Evolutionary conservation across 371 early-diverging fungal species (phyloP), one percentile per base, ranked within the genome.

Genomic region (Actinomortierella ambigua): DNA sequence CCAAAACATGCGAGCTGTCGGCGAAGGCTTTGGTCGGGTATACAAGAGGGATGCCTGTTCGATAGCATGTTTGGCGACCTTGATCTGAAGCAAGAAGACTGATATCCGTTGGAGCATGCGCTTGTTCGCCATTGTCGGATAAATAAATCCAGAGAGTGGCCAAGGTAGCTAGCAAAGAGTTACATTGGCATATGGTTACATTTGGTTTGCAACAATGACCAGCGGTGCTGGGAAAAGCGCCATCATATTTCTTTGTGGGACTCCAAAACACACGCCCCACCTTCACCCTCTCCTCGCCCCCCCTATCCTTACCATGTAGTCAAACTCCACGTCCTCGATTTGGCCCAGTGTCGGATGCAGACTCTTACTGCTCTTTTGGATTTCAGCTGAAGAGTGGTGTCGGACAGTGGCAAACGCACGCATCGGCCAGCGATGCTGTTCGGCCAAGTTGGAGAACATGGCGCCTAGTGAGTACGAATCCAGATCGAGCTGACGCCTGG

Each of bases 41-140:
- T 65, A 66, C 41, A 73, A 50, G 34, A 73, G 63, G 3, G 34
- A 53, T 0, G 59, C 22, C 14, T 51, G 59, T 24, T 66, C 73
- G 51, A 73, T 56, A 4, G 63, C 53, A 5, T 58, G 63, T 34
- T 66, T 73, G 22, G 42, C 73, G 5, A 50, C 59, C 34, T 62
- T 62, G 24, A 73, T 57, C 48, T 73, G 73, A n/a, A 73, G 53
- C 14, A 73, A 59, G 28, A 73, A 24, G 14, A 49, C 51, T 2
- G 73, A 55, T 29, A 73, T 73, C 11, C 73, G 66, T 20, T 60
- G 47, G 29, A 63, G 66, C 73, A 66, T 73, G 5, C 42, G 49
- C 50, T 63, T 73, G 20, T 59, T 55, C 23, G 46, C 47, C 17
- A 55, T 63, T 0, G 59, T 53, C 14, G 67, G 58, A 40, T 66